phyloP scores from a whole-genome alignment of 768 basidiomycete species.

The Collybia nuda region DNA sequence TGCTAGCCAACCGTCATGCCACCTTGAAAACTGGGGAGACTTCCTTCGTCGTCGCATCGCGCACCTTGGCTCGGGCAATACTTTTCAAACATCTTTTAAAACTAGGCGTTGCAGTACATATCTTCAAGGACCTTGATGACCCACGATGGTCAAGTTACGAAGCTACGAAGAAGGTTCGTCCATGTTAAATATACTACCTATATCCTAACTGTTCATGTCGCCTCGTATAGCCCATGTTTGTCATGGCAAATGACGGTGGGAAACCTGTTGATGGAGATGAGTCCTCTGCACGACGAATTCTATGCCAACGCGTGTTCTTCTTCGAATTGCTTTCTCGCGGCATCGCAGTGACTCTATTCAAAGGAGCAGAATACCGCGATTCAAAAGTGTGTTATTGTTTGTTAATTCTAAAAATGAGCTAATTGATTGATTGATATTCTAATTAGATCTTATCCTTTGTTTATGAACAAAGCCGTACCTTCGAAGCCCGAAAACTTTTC shows the following conservation, averaged over 20 bases:
- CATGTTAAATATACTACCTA: neutral
- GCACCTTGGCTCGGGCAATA: conserved; percentile 50
- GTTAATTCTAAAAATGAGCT: neutral
- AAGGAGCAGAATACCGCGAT: conserved; percentile 58
- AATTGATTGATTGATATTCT: neutral
- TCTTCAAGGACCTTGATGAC: conserved; percentile 46
- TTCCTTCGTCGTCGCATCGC: conserved; percentile 39
- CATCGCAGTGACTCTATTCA: conserved; percentile 49
- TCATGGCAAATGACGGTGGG: conserved; percentile 57
- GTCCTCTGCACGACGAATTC: conserved; percentile 21
- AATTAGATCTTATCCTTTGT: conserved; percentile 61
- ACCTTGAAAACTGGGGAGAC: conserved; percentile 37
- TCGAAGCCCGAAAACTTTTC: conserved; percentile 13
- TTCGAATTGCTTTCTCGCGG: conserved; percentile 48
- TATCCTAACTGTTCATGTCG: conserved; percentile 5
- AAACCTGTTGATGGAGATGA: conserved; percentile 8
- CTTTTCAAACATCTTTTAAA: conserved; percentile 49
- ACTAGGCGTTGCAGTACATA: conserved; percentile 39
- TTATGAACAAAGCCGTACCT: conserved; percentile 30
- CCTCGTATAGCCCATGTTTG: conserved; percentile 60
- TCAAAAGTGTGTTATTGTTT: conserved; percentile 45
- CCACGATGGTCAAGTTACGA: conserved; percentile 48
- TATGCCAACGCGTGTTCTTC: conserved; percentile 51
- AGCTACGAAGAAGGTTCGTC: conserved; percentile 35
- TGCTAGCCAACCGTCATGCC: conserved; percentile 42